Conservation (phyloP, 2,329 filamentous ascomycete genomes). For the Penicillium hesseltinei region DNA sequence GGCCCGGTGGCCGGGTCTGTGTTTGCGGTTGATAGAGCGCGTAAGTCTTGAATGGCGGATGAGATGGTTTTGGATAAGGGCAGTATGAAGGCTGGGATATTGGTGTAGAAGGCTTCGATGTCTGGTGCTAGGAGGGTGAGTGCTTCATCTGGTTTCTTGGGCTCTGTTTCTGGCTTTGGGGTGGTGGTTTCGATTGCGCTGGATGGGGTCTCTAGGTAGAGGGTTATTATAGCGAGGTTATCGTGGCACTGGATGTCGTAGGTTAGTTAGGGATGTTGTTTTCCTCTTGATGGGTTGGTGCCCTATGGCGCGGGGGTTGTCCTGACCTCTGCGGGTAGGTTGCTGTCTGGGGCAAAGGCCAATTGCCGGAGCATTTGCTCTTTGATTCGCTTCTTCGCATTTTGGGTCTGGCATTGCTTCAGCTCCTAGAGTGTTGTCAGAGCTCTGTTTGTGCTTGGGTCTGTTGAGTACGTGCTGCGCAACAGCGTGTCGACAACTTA, state of each 20-base stretch:
- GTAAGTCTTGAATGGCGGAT: conserved; percentile 27
- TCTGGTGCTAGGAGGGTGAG: conserved; percentile 36
- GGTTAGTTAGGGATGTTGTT: not conserved
- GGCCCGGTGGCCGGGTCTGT: conserved; percentile 11
- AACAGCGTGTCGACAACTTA: conserved; percentile 23
- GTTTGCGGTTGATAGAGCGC: conserved; percentile 23
- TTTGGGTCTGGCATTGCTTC: conserved; percentile 32
- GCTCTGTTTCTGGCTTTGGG: conserved; percentile 9
- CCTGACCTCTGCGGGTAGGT: conserved; percentile 36
- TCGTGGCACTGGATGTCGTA: conserved; percentile 31
- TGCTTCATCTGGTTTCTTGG: conserved; percentile 20
- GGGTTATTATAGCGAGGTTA: conserved; percentile 34
- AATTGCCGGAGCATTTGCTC: conserved; percentile 32
- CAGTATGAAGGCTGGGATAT: conserved; percentile 25
- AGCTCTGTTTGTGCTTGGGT: not conserved
- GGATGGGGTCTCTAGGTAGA: conserved; percentile 38
- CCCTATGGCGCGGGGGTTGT: not conserved
- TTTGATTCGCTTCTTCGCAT: conserved; percentile 36
- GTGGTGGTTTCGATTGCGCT: conserved; percentile 21
- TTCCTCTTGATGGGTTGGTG: not conserved
- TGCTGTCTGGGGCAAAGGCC: conserved; percentile 34
- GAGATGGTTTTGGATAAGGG: conserved; percentile 30
- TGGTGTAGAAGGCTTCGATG: conserved; percentile 36
- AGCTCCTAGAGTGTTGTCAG: conserved; percentile 31
- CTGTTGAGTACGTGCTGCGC: not conserved